phyloP scores from a whole-genome alignment of 202 grass and related monocot genomes.

The Panicum hallii region DNA sequence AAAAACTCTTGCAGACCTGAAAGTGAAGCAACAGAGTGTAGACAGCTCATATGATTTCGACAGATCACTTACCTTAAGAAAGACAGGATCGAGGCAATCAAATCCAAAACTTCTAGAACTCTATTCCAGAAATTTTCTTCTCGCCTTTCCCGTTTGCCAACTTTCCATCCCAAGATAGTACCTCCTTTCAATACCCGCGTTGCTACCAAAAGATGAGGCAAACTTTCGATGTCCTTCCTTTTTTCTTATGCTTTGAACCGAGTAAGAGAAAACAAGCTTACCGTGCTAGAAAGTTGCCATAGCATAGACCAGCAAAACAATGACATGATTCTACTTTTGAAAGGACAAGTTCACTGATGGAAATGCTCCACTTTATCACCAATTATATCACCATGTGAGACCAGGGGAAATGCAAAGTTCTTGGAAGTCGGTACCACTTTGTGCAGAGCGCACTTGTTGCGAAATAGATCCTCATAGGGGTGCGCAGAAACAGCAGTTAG shows the following conservation, averaged over 20 bases:
- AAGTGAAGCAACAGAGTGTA: constrained; percentile 7
- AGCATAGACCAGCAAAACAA: constrained; percentile 38
- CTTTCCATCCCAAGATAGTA: constrained; percentile 2
- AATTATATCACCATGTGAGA: constrained; percentile 41
- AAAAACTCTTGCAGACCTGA: constrained; percentile 21
- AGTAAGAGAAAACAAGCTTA: constrained; percentile 21
- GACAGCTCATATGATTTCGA: constrained; percentile 52
- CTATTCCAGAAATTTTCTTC: not conserved
- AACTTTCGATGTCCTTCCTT: constrained; percentile 35
- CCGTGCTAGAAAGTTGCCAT: constrained; percentile 10
- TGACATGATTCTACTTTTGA: constrained; percentile 46
- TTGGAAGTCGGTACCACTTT: constrained; percentile 46
- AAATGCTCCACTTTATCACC: constrained; percentile 45
- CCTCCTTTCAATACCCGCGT: constrained; percentile 16
- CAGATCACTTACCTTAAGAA: constrained; percentile 30
- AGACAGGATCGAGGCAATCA: not conserved
- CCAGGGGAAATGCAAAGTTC: constrained; percentile 45
- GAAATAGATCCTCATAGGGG: constrained; percentile 42
- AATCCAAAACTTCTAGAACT: constrained; percentile 35
- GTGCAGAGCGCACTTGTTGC: constrained; percentile 44
- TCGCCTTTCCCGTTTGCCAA: constrained; percentile 17
- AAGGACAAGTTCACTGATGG: constrained; percentile 29
- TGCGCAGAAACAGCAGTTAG: constrained; percentile 32
- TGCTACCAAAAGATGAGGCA: constrained; percentile 49
- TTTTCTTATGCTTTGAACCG: constrained; percentile 16